phyloP scores from a whole-genome alignment of 306 rosid species.

The Dryas alaskensis region DNA sequence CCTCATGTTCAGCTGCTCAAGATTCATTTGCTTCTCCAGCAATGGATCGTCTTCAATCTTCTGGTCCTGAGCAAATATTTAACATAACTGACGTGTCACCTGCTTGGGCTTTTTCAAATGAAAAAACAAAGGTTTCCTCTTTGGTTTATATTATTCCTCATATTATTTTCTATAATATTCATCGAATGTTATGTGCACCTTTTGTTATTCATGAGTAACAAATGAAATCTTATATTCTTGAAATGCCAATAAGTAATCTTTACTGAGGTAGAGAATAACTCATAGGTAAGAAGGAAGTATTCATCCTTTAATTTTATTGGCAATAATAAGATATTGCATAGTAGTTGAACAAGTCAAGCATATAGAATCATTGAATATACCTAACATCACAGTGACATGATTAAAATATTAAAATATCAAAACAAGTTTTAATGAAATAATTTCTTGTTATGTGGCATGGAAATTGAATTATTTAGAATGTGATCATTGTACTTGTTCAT shows the following conservation, averaged over 20 bases:
- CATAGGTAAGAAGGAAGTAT: not conserved
- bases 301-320: not conserved
- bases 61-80: constrained; percentile 66
- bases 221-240: not conserved
- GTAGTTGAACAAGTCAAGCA: not conserved
- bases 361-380: not conserved
- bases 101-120: constrained; percentile 68
- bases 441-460: not conserved
- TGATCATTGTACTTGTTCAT: not conserved
- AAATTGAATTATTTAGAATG: not conserved
- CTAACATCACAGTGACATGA: not conserved
- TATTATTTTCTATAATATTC: constrained; percentile 11
- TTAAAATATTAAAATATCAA: not conserved
- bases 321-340: not conserved
- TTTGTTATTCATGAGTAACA: constrained; percentile 14
- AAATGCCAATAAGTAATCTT: not conserved
- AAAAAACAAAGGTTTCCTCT: constrained; percentile 78
- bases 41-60: constrained; percentile 48
- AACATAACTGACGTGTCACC: constrained; percentile 76
- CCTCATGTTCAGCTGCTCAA: constrained; percentile 48
- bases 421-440: not conserved
- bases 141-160: constrained; percentile 6
- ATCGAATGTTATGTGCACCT: constrained; percentile 10
- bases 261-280: not conserved
- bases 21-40: constrained; percentile 40